Conservation (phyloP, 2,329 filamentous ascomycete species). For the Westerdykella sp. region DNA sequence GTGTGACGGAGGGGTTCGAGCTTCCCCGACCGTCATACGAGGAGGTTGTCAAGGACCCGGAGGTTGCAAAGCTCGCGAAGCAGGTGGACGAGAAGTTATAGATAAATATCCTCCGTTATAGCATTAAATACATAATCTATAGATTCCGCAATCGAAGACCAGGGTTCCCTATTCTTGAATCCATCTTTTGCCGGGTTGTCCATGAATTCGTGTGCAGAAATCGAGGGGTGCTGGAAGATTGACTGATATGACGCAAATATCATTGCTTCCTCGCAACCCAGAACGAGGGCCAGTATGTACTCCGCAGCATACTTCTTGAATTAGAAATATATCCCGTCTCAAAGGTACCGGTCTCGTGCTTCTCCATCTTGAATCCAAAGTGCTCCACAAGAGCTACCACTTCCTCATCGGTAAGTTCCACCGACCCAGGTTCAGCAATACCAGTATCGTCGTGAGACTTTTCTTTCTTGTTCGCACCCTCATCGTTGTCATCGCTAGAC, state of each 20-base stretch:
- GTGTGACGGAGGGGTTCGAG: conserved; percentile 65
- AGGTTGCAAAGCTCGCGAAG: conserved; percentile 54
- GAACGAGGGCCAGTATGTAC: conserved; percentile 69
- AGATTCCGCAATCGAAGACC: too few relatives aligned
- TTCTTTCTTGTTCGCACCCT: conserved; percentile 25
- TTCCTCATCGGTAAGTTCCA: conserved; percentile 87
- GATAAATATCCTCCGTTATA: neutral
- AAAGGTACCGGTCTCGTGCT: conserved; percentile 50
- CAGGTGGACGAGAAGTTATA: conserved; percentile 21
- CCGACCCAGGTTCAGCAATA: conserved; percentile 81
- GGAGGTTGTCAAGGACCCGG: conserved; percentile 43
- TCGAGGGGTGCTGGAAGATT: neutral
- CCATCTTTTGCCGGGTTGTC: too few relatives aligned
- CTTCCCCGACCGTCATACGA: conserved; percentile 54
- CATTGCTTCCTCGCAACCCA: conserved; percentile 74
- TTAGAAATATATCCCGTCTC: conserved; percentile 84
- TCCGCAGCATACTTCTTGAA: conserved; percentile 75
- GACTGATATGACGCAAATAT: neutral
- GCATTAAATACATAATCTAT: too few relatives aligned
- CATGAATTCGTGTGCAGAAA: too few relatives aligned
- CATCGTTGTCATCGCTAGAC: conserved; percentile 5
- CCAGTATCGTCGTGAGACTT: conserved; percentile 41
- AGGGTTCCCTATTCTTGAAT: too few relatives aligned
- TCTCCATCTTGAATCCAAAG: conserved; percentile 71
- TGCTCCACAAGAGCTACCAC: conserved; percentile 67